Evolutionary conservation across 2,329 filamentous ascomycete genomes (phyloP).

Genomic region (Leptographium procerum): DNA sequence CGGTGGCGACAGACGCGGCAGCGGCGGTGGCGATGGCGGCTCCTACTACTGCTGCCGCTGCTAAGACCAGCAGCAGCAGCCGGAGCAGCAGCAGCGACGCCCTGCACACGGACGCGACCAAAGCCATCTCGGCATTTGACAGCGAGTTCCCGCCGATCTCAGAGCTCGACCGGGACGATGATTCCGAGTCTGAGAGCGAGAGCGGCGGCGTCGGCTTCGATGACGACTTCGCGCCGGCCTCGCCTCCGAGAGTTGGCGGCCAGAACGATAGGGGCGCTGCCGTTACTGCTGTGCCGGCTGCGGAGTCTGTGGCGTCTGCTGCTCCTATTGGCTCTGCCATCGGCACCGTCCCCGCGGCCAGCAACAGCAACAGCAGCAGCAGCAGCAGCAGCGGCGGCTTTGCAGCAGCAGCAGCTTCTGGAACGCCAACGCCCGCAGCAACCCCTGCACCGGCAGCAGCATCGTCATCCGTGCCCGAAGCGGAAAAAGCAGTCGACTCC

Average conservation of each 20-base stretch:
- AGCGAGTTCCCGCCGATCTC: conserved; percentile 88
- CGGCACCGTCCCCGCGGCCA: neutral
- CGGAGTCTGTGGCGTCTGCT: neutral
- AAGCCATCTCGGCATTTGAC: conserved; percentile 43
- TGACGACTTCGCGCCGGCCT: conserved; percentile 80
- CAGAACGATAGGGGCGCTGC: too few relatives aligned
- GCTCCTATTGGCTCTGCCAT: neutral
- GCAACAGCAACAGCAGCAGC: too few relatives aligned
- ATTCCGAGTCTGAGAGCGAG: conserved; percentile 70
- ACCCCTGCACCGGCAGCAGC: neutral
- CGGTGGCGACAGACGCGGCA: neutral
- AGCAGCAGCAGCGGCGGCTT: neutral
- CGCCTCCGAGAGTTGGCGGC: conserved; percentile 38
- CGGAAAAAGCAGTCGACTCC: neutral
- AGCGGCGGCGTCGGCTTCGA: conserved; percentile 86
- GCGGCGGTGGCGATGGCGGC: neutral
- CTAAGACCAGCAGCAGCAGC: too few relatives aligned
- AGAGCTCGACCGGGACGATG: conserved; percentile 62
- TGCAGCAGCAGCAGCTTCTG: too few relatives aligned
- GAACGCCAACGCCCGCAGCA: too few relatives aligned
- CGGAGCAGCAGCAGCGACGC: conserved; percentile 9
- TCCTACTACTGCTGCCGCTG: too few relatives aligned
- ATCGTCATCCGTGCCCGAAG: neutral
- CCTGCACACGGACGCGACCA: conserved; percentile 25
- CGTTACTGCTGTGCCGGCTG: too few relatives aligned